Evolutionary conservation across 352 stramenopile species (phyloP).

Genomic region (Globisporangium mamillatum): DNA sequence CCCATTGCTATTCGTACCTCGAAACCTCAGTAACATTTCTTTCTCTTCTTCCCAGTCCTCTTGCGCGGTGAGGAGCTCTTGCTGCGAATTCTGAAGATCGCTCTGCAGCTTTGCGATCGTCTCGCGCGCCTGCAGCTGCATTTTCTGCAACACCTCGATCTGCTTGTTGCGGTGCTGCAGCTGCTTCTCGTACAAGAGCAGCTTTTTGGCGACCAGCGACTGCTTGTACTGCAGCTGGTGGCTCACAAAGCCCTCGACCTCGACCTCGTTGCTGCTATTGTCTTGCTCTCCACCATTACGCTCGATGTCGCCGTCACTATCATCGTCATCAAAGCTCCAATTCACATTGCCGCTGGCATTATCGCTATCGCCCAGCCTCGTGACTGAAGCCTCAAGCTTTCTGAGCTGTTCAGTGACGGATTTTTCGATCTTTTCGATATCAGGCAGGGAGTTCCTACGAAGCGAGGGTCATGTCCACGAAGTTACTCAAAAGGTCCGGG

Average conservation of each 20-base stretch:
- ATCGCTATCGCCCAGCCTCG: constrained; percentile 15
- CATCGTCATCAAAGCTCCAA: not conserved
- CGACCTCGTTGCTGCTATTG: constrained; percentile 16
- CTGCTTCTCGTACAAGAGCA: constrained; percentile 52
- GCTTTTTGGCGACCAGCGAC: constrained; percentile 46
- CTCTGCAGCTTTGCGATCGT: constrained; percentile 33
- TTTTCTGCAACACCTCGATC: constrained; percentile 28
- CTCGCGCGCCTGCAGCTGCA: constrained; percentile 22
- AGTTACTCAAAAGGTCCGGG: too few relatives aligned
- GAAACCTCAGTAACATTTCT: constrained; percentile 39
- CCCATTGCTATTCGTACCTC: constrained; percentile 16
- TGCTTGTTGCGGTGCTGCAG: constrained; percentile 37
- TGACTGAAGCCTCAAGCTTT: constrained; percentile 15
- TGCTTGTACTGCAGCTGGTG: constrained; percentile 43
- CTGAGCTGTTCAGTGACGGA: constrained; percentile 26
- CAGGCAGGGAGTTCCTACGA: constrained; percentile 20
- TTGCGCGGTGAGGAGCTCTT: constrained; percentile 47
- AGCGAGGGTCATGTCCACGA: not conserved
- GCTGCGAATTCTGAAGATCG: constrained; percentile 33
- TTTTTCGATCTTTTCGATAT: constrained; percentile 29
- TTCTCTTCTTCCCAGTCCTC: constrained; percentile 72
- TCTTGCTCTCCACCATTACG: constrained; percentile 13
- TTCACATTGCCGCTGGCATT: constrained; percentile 3
- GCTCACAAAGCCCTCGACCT: constrained; percentile 35
- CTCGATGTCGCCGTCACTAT: constrained; percentile 10